A percentile compares a stretch with the other conserved stretches of the same genome.
phyloP scores from a whole-genome alignment of 1,284 basidiomycete genomes.

The Bjerkandera adusta region DNA sequence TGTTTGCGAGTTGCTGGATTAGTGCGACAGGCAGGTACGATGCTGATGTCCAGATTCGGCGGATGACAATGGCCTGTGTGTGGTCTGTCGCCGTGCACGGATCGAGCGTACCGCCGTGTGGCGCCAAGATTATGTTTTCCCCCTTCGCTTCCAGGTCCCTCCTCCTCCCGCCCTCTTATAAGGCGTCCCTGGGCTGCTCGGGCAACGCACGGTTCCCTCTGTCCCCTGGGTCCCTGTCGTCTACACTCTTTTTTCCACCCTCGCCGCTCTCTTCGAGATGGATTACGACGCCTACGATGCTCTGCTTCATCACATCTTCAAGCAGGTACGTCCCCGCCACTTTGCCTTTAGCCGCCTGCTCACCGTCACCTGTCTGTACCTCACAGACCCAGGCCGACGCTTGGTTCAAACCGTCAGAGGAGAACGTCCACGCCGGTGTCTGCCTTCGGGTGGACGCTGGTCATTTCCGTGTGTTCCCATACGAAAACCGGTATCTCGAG shows the following conservation, averaged over 20 bases:
- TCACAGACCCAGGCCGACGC: conserved; percentile 64
- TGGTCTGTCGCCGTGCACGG: no score
- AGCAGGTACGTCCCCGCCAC: conserved; percentile 33
- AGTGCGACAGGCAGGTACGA: no score
- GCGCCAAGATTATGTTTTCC: no score
- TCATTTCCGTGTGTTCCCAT: conserved; percentile 67
- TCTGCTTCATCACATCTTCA: conserved; percentile 64
- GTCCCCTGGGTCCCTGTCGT: conserved; percentile 1
- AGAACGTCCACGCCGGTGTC: conserved; percentile 68
- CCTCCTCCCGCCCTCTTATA: neutral
- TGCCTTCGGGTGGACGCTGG: conserved; percentile 61
- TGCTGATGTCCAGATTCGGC: no score
- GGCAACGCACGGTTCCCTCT: neutral
- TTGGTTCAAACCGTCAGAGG: conserved; percentile 74
- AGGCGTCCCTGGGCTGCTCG: neutral
- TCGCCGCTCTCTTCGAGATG: conserved; percentile 35
- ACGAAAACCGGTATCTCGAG: conserved; percentile 55
- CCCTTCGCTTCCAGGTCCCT: neutral
- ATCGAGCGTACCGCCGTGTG: neutral
- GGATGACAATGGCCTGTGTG: no score
- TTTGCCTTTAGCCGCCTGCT: neutral
- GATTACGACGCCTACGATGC: conserved; percentile 76
- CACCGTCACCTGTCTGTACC: conserved; percentile 3
- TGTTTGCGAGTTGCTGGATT: no score
- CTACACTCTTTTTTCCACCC: neutral